Evolutionary conservation across 2,329 filamentous ascomycete genomes (phyloP).

Genomic region (Colletotrichum shisoi): DNA sequence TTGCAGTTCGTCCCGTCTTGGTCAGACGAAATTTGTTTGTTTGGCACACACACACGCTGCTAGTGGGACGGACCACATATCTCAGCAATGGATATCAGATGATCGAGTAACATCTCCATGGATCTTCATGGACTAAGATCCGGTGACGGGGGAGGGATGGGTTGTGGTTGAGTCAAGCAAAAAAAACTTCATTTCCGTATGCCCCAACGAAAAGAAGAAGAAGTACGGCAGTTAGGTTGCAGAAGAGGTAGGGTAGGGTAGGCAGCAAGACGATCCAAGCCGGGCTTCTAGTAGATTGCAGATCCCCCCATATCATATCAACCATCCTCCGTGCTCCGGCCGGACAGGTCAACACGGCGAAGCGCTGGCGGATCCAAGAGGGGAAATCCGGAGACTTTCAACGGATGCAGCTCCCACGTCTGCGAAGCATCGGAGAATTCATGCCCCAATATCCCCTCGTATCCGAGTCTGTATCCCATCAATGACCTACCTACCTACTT

Average conservation of each 20-base stretch:
- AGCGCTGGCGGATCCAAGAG: neutral
- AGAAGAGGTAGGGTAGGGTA: no score
- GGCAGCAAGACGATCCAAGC: neutral
- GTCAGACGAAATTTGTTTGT: constrained; percentile 10
- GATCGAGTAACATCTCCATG: neutral
- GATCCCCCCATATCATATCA: no score
- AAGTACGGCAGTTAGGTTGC: constrained; percentile 5
- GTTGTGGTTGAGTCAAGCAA: neutral
- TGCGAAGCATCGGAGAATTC: constrained; percentile 5
- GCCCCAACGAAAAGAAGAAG: constrained; percentile 1
- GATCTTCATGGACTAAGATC: neutral
- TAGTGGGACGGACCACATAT: constrained; percentile 1
- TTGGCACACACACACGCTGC: constrained; percentile 18
- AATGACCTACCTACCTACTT: no score
- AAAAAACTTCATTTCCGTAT: constrained; percentile 10
- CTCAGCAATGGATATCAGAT: constrained; percentile 1
- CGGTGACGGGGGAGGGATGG: neutral
- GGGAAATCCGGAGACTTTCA: neutral
- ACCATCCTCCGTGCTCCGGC: neutral
- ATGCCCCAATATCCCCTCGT: neutral
- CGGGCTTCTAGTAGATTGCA: constrained; percentile 12
- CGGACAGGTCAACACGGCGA: neutral
- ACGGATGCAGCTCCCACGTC: neutral
- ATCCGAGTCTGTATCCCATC: neutral
- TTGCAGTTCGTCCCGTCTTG: constrained; percentile 21